Evolutionary conservation across 352 stramenopile species (phyloP), one percentile per base, ranked within the genome.

Genomic region (Phytopythium kandeliae): DNA sequence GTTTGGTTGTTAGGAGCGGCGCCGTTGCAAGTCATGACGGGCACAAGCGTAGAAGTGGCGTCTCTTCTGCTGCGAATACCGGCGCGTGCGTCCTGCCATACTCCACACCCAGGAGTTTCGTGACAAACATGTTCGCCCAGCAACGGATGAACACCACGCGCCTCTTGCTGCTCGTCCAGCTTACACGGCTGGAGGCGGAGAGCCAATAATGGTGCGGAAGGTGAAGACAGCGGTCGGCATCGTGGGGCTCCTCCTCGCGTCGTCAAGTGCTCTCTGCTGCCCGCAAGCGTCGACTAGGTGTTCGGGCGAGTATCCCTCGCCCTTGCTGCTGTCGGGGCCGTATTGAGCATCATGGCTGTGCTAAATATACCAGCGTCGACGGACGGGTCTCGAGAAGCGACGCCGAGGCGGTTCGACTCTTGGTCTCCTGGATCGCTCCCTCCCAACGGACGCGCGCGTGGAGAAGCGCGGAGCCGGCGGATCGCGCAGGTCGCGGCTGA

Each of bases 311-410:
- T 4, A 7, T 21, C 35, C 5, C 17, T n/a, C 6, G 19, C 38
- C 2, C 3, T n/a, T 4, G 37, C 37, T 44, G 37, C 37, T 25
- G 17, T 16, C 2, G 36, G 17, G 12, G 19, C 36, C 17, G 4
- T 15, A 3, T 25, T 16, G 0, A 3, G 11, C 36, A n/a, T 25
- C 36, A 16, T 15, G n/a, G n/a, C 34, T 37, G 11, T n/a, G 36
- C n/a, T 42, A 42, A 25, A 25, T 42, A 42, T 42, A 42, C 36
- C 36, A 25, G 11, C 13, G n/a, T 30, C n/a, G 37, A 43, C 35
- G 12, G 17, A 41, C 28, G 28, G 5, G 5, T 33, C 19, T n/a
- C 34, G 34, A 38, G 12, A 17, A 21, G 16, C 17, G 35, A 13
- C 31, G 31, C 31, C 31, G 31, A 13, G 2, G 31, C 7, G 31